phyloP scores from a whole-genome alignment of 768 basidiomycete species.

The Podaxis pistillaris region DNA sequence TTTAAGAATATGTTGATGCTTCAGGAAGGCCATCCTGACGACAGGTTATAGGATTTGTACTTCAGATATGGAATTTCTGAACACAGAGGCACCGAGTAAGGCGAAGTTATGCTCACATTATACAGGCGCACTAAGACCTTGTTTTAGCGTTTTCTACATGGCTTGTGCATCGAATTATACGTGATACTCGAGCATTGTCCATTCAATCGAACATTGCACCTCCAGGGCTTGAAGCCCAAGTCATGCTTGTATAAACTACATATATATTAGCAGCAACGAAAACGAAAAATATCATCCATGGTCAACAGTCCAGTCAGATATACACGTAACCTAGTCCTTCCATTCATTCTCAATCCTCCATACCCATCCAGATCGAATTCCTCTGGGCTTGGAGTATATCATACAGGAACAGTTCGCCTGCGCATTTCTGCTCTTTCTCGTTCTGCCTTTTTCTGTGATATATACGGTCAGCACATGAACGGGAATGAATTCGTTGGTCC shows the following conservation, averaged over 20 bases:
- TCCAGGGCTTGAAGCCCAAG: background rate
- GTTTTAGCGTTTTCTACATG: too few relatives aligned
- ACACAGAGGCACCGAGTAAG: too few relatives aligned
- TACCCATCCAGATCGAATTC: background rate
- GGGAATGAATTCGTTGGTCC: background rate
- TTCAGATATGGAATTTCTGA: background rate
- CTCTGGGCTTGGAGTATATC: background rate
- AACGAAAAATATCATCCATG: background rate
- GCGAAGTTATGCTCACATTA: too few relatives aligned
- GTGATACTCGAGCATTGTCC: too few relatives aligned
- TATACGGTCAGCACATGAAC: background rate
- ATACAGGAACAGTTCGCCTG: constrained; percentile 7
- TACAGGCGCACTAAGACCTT: too few relatives aligned
- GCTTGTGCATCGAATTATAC: too few relatives aligned
- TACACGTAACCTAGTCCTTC: background rate
- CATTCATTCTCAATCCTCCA: background rate
- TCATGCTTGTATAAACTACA: background rate
- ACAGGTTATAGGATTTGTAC: background rate
- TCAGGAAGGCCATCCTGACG: background rate
- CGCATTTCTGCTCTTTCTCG: constrained; percentile 25
- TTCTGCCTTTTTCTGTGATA: constrained; percentile 29
- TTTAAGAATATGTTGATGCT: background rate
- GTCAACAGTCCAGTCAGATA: background rate
- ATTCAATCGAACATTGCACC: background rate
- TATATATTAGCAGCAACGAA: constrained; percentile 5